Conservation (phyloP, 2,329 filamentous ascomycete species). For the Plectosphaerella plurivora region DNA sequence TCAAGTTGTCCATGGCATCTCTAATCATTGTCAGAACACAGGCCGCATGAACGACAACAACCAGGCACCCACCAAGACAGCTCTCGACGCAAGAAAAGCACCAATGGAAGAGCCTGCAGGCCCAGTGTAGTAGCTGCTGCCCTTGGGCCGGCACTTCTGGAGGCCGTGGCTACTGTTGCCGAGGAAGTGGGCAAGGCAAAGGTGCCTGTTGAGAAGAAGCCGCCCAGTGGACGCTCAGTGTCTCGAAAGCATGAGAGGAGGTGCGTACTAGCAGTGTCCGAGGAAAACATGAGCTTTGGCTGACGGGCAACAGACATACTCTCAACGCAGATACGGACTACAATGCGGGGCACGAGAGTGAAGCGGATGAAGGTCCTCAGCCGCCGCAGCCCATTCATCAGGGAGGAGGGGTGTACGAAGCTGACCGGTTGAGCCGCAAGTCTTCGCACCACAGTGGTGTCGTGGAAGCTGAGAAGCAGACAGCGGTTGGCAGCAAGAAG, state of each 20-base stretch:
- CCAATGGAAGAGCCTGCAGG: too few relatives aligned
- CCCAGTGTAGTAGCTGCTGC: too few relatives aligned
- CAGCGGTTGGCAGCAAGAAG: too few relatives aligned
- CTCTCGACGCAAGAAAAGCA: too few relatives aligned
- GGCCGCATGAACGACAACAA: too few relatives aligned
- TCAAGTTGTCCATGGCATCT: too few relatives aligned
- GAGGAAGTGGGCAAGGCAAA: background rate
- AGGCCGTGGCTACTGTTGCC: too few relatives aligned
- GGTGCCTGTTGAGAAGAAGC: background rate
- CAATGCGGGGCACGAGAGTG: background rate
- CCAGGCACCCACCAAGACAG: too few relatives aligned
- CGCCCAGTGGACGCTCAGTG: background rate
- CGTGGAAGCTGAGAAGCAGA: too few relatives aligned
- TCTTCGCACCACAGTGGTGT: background rate
- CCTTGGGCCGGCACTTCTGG: too few relatives aligned
- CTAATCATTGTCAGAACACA: too few relatives aligned
- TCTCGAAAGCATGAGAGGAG: background rate
- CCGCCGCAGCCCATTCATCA: slow-evolving; percentile 1
- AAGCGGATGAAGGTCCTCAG: background rate
- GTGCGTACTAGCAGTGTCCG: background rate
- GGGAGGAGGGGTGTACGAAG: background rate
- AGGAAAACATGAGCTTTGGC: too few relatives aligned
- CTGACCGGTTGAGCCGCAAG: background rate
- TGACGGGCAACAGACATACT: background rate
- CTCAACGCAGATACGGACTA: background rate